phyloP scores from a whole-genome alignment of 176 grass and related monocot species.

The Phoenix roebelenii region DNA sequence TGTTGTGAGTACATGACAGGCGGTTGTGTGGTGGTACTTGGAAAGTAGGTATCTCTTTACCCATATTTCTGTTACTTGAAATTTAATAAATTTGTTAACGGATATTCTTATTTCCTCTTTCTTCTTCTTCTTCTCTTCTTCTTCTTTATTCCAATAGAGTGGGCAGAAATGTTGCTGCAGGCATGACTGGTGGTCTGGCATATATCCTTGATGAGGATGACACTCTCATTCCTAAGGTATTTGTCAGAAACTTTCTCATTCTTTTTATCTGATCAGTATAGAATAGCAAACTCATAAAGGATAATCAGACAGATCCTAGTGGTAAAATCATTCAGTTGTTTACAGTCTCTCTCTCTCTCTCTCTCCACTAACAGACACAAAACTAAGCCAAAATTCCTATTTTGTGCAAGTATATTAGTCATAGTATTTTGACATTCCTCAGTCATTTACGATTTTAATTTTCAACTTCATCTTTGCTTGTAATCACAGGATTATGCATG shows the following conservation, averaged over 20 bases:
- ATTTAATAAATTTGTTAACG: neutral
- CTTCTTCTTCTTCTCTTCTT: neutral
- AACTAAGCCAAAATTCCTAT: too few relatives aligned
- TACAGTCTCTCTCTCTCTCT: too few relatives aligned
- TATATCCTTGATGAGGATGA: slow-evolving; percentile 99
- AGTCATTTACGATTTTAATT: too few relatives aligned
- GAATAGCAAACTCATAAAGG: neutral
- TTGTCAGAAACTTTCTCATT: slow-evolving; percentile 15
- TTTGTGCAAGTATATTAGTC: too few relatives aligned
- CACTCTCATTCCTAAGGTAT: slow-evolving; percentile 76
- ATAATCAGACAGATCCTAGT: too few relatives aligned
- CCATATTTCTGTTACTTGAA: neutral
- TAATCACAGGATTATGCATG: too few relatives aligned
- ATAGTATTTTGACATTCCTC: too few relatives aligned
- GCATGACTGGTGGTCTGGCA: slow-evolving; percentile 97
- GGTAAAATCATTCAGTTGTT: too few relatives aligned
- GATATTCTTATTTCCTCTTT: too few relatives aligned
- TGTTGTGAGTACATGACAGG: slow-evolving; percentile 99
- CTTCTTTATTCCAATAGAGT: slow-evolving; percentile 47
- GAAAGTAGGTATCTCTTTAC: slow-evolving; percentile 61
- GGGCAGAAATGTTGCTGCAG: slow-evolving; percentile 97
- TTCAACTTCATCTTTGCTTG: too few relatives aligned
- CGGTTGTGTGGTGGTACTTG: slow-evolving; percentile 95
- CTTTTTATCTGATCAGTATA: neutral
- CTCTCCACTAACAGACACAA: too few relatives aligned